These are phyloP conservation scores for Phytophthora quininea DNA, from an alignment of 352 stramenopile species.

Conservation along the genomic window DNA sequence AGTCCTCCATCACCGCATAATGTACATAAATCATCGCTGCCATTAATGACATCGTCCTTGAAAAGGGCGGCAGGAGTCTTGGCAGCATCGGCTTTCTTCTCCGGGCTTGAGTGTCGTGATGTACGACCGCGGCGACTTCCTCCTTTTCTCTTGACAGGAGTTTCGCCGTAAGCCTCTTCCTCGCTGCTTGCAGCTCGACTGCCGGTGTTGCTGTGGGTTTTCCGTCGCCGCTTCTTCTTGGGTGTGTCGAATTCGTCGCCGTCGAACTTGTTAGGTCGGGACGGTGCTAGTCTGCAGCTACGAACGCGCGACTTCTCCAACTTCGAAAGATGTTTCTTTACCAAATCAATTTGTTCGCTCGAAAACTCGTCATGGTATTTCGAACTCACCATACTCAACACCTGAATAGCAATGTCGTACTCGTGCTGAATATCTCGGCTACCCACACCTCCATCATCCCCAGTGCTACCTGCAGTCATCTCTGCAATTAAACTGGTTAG, in stretches of 20 bases:
- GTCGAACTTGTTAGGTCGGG: constrained; percentile 37
- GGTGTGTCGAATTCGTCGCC: constrained; percentile 42
- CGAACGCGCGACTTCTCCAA: constrained; percentile 86
- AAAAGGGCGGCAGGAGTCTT: constrained; percentile 35
- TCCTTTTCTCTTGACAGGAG: constrained; percentile 33
- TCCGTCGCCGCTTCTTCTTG: constrained; percentile 54
- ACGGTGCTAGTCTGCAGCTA: constrained; percentile 62
- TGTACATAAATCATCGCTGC: constrained; percentile 91
- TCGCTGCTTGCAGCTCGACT: constrained; percentile 33
- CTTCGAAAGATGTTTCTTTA: constrained; percentile 73
- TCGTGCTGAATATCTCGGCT: constrained; percentile 77
- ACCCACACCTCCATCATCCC: constrained; percentile 47
- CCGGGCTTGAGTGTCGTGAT: constrained; percentile 41
- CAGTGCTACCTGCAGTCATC: constrained; percentile 53
- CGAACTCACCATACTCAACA: constrained; percentile 74
- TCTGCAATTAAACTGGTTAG: constrained; percentile 72
- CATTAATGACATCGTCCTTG: constrained; percentile 71
- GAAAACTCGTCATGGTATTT: constrained; percentile 87
- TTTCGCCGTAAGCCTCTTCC: constrained; percentile 52
- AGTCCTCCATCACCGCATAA: constrained; percentile 91
- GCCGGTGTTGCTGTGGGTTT: constrained; percentile 35
- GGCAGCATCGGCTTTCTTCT: constrained; percentile 1
- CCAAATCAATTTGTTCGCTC: constrained; percentile 79
- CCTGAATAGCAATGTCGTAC: constrained; percentile 87
- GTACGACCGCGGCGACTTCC: constrained; percentile 37